Evolutionary conservation across 345 rosid species (phyloP).

Genomic region (Aquilaria malaccensis): DNA sequence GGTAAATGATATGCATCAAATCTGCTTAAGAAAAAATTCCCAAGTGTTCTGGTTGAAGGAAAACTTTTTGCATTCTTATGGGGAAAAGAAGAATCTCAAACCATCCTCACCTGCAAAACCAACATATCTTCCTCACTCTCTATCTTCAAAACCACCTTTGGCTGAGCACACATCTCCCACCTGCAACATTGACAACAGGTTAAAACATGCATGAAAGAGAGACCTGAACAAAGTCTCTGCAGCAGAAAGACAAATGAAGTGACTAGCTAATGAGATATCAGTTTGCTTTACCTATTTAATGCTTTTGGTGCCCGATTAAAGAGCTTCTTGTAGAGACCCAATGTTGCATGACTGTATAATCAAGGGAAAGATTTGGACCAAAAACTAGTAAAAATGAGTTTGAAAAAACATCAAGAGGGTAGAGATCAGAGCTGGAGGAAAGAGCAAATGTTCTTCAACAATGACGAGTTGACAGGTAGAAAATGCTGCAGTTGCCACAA

Average conservation of each 20-base stretch:
- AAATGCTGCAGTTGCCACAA: no score
- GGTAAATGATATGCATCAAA: neutral
- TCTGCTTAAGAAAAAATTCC: no score
- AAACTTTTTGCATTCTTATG: no score
- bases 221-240: neutral
- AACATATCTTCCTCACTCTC: constrained; percentile 92
- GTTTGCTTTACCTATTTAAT: constrained; percentile 45
- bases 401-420: no score
- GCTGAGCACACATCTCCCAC: constrained; percentile 96
- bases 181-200: constrained; percentile 28
- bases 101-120: constrained; percentile 67
- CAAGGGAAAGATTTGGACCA: constrained; percentile 9
- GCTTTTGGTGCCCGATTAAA: constrained; percentile 79
- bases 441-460: no score
- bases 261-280: neutral
- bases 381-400: neutral
- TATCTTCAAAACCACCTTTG: constrained; percentile 93
- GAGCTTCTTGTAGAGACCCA: constrained; percentile 87
- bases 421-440: no score
- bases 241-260: neutral
- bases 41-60: no score
- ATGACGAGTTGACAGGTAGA: no score
- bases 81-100: constrained; percentile 4
- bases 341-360: constrained; percentile 79
- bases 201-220: neutral